Evolutionary conservation across 257 asterid species (phyloP).

Genomic region (Solanum microdontum): DNA sequence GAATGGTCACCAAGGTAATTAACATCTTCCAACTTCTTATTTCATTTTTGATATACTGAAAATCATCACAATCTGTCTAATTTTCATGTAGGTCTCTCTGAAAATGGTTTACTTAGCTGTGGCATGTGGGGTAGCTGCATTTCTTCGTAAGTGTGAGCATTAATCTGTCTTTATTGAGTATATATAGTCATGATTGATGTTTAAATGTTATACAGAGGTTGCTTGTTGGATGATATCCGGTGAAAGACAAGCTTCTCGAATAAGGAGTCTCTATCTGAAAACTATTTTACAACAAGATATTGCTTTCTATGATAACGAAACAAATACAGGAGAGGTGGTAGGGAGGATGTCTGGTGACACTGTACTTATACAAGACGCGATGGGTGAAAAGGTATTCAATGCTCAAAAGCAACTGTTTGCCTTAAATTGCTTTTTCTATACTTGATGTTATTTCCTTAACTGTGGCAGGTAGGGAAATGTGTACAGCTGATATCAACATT

Average conservation of each 20-base stretch:
- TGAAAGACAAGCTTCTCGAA: slow-evolving; percentile 79
- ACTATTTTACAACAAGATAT: slow-evolving; percentile 71
- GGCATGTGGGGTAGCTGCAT: slow-evolving; percentile 58
- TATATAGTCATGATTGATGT: background rate
- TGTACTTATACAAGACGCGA: slow-evolving; percentile 85
- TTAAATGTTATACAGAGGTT: slow-evolving; percentile 39
- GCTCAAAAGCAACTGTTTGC: background rate
- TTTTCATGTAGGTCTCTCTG: slow-evolving; percentile 29
- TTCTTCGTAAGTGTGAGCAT: slow-evolving; percentile 57
- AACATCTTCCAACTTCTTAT: background rate
- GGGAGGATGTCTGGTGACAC: slow-evolving; percentile 95
- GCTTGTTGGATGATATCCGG: slow-evolving; percentile 91
- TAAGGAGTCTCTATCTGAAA: slow-evolving; percentile 51
- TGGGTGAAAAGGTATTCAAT: slow-evolving; percentile 72
- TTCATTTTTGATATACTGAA: background rate
- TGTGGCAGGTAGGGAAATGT: slow-evolving; percentile 59
- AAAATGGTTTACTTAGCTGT: slow-evolving; percentile 59
- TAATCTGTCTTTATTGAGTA: background rate
- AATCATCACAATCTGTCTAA: background rate
- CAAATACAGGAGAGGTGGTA: slow-evolving; percentile 71
- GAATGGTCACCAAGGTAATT: slow-evolving; percentile 46
- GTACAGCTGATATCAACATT: slow-evolving; percentile 61
- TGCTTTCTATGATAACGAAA: slow-evolving; percentile 73
- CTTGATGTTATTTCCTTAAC: background rate
- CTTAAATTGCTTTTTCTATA: background rate